Base-by-base conservation (phyloP, 106 monocot species). In the Cymbidium sinense region DNA sequence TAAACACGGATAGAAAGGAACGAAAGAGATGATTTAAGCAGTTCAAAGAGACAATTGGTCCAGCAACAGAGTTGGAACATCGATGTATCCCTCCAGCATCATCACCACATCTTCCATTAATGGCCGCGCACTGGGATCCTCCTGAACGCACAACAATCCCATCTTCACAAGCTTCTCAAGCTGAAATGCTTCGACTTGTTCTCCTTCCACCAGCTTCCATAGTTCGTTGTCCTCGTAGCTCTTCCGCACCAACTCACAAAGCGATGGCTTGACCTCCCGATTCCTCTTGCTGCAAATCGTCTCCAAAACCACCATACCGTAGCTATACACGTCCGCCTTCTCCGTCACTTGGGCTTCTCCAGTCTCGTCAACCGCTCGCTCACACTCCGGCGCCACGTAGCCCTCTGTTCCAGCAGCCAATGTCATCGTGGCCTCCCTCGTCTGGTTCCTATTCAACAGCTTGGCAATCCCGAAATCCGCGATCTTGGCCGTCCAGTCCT, bases 281-380 rank as follows among this genome's bases (percentile, higher is more conserved):
- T 15, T 36, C 77, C 73, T 86, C 75, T 51, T 70, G 79, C 86
- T 72, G 70, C 83, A 76, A 18, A 82, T 29, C 6, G 86, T 86
- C 74, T 89, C 86, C 28, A 86, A 39, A 47, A 89, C 77, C 75
- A 89, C 47, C 0, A 89, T 33, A 2, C 89, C 86, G 35, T 73
- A 89, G 50, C 89, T 86, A 23, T 86, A 89, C 2, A 84, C 86
- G 70, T 89, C 89, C 11, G 50, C 76, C 79, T 89, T 89, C 41
- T 55, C 77, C 0, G 85, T 77, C 9, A 88, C 51, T 0, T 71
- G 28, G 15, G 34, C 52, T 13, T 52, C 78, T n/a, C 27, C 30
- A 0, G 30, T 10, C 9, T 1, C 27, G 7, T 30, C 29, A 28
- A 27, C 64, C 51, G 77, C 70, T 13, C 70, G 18, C 70, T 58